Evolutionary conservation across 345 rosid genomes (phyloP), one percentile per base, ranked within the genome.

Genomic region (Eucalyptus tenuipes): DNA sequence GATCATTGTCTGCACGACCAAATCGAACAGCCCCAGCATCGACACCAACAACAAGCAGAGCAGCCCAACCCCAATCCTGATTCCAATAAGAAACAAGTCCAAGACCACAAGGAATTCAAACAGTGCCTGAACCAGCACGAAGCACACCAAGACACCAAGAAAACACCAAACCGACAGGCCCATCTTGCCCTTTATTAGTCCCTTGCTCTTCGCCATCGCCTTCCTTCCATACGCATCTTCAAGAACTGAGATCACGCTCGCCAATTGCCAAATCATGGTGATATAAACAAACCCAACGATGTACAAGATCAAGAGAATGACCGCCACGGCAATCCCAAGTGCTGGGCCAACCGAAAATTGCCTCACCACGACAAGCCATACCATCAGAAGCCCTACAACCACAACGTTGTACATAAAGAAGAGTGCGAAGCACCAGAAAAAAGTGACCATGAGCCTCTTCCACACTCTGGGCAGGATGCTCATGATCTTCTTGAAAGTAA

Each of bases 391-490:
- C 5, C 59, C 1, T 3, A 85, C 1, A 13, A 88, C 87, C 12
- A 75, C 71, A 3, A 89, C 0, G 90, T 68, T 87, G 89, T 91
- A 94, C 17, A 68, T 25, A 37, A 94, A 85, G 44, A 89, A 10
- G 64, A 89, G 88, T 12, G 52, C 20, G 84, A 88, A 90, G 33
- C 87, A 88, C 87, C 93, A 92, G 13, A 94, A 25, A 64, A 95
- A 92, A 5, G 96, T 95, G 59, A 93, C 88, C 89, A 91, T 64
- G 15, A 95, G 89, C 40, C 94, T 89, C 93, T 93, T 93, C 96
- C 95, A 95, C 3, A 93, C 95, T 88, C 87, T 92, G 2, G 95
- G 95, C 37, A 95, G 93, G 3, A 93, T 94, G 33, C 90, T 90
- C 87, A 92, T 90, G 87, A 93, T 93, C 85, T 90, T 92, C 49